Conservation (phyloP, 345 rosid genomes). For the Garcia nutans region DNA sequence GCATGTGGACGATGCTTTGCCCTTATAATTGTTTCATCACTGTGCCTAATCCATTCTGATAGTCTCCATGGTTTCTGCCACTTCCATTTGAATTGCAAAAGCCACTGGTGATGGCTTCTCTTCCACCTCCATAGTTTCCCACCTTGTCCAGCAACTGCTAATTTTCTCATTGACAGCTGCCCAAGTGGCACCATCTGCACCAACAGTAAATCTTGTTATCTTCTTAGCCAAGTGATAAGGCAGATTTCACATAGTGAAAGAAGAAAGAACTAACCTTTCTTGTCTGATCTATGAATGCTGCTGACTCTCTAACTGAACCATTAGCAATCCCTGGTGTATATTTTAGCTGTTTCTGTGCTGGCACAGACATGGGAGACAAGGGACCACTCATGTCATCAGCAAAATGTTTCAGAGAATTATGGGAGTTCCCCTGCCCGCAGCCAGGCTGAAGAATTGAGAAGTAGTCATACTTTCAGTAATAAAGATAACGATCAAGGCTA, state of each 20-base stretch:
- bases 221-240: conserved; percentile 20
- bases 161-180: conserved; percentile 66
- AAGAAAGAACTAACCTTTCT: conserved; percentile 53
- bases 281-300: conserved; percentile 62
- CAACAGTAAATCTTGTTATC: conserved; percentile 5
- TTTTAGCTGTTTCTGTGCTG: conserved; percentile 91
- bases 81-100: conserved; percentile 95
- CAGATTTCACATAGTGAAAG: background rate
- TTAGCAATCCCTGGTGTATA: conserved; percentile 87
- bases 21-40: conserved; percentile 74
- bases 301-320: conserved; percentile 53
- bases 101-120: conserved; percentile 99
- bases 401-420: conserved; percentile 58
- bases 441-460: conserved; percentile 24
- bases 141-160: conserved; percentile 64
- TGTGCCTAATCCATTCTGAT: conserved; percentile 86
- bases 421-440: conserved; percentile 53
- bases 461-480: background rate
- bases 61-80: conserved; percentile 99
- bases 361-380: conserved; percentile 67
- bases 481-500: background rate
- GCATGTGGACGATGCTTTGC: conserved; percentile 63
- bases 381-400: conserved; percentile 60
- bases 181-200: conserved; percentile 90
- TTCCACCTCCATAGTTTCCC: conserved; percentile 99